phyloP scores from a whole-genome alignment of 2,329 filamentous ascomycete genomes.

The Byssoonygena ceratinophila region DNA sequence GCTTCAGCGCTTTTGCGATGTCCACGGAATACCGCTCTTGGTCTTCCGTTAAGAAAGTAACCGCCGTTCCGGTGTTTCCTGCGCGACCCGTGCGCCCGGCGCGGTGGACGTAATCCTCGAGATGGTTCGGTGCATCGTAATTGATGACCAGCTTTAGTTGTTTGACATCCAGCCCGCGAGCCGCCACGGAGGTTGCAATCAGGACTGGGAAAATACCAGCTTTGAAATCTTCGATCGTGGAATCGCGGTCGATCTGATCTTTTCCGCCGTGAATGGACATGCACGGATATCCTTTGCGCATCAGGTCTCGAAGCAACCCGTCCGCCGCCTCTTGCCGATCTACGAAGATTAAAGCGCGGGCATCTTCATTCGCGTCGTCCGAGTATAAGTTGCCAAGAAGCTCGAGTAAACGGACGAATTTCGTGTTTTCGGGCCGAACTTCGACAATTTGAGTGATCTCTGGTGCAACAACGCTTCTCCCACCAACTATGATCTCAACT shows the following conservation, averaged over 20 bases:
- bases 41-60: conserved; percentile 85
- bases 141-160: conserved; percentile 93
- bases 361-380: conserved; percentile 69
- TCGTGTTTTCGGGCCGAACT: conserved; percentile 67
- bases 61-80: conserved; percentile 85
- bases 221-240: conserved; percentile 88
- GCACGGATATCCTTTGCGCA: conserved; percentile 77
- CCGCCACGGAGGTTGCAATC: conserved; percentile 89
- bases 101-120: conserved; percentile 94
- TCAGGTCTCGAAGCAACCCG: conserved; percentile 62
- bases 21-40: conserved; percentile 85
- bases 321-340: conserved; percentile 86
- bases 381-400: conserved; percentile 74
- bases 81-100: conserved; percentile 88
- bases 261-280: conserved; percentile 92
- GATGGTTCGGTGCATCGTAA: conserved; percentile 83
- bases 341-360: conserved; percentile 80
- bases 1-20: conserved; percentile 81
- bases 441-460: conserved; percentile 88
- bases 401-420: conserved; percentile 74
- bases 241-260: conserved; percentile 85
- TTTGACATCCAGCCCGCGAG: conserved; percentile 89
- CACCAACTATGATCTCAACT: conserved; percentile 85
- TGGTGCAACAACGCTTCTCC: conserved; percentile 57
- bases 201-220: conserved; percentile 79